Base-by-base conservation (phyloP, 169 alveolate species). In the Plasmodium malariae region DNA sequence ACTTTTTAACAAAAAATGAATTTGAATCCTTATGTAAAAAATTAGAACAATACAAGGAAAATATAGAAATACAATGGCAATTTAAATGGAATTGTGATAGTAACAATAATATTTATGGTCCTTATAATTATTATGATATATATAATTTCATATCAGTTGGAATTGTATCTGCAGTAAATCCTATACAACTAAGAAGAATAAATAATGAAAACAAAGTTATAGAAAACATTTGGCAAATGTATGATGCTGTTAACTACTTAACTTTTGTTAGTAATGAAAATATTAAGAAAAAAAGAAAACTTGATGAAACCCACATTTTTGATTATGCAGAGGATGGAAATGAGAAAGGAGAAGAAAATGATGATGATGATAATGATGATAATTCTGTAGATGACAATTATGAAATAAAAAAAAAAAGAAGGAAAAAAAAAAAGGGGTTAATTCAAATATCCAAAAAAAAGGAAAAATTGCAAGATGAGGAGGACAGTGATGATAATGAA, bases 191-290 rank as follows among this genome's bases (percentile, higher is more conserved):
- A 54, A 83, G 91, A 60, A 67, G 91, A 40, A 69, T 83, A 65
- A 83, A 67, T 37, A 83, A 83, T 30, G 83, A 83, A 54, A 83
- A 83, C 30, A 36, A 83, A 40, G 85, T 83, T 11, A 49, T 83
- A 69, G 91, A 83, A 21, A 83, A 83, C 32, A 65, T 83, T 17
- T 83, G 91, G 91, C 91, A 83, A 45, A 83, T 67, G 80, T 83
- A 83, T 34, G 91, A 83, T 28, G 85, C 91, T 5, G 85, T 83
- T 12, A 83, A 83, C 45, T 83, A 83, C 24, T 48, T 83, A 34
- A 83, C 34, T 11, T 83, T 83, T 83, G 91, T 83, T 83, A 83
- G 57, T 70, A 83, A 83, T 71, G 91, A 83, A 17, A 65, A 60
- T 83, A 73, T 83, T 49, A 83, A 83, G 4, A 83, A 83, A 40